Conservation (phyloP, 139 green algal species). For the Picochlorum sp. region DNA sequence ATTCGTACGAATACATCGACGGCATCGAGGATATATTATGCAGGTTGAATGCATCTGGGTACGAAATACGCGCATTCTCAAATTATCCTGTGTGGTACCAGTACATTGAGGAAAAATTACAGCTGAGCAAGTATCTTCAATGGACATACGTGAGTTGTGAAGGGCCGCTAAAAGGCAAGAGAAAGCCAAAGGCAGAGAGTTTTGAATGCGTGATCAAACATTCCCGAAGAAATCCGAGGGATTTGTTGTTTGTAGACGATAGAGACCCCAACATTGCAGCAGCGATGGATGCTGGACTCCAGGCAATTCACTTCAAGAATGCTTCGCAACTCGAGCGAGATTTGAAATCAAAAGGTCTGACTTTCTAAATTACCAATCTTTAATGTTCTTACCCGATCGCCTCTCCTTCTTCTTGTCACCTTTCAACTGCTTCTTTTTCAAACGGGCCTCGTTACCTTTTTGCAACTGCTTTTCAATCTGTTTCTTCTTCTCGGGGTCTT, state of each 20-base stretch:
- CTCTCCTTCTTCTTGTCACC: constrained; percentile 71
- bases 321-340: constrained; percentile 26
- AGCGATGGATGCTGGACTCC: constrained; percentile 29
- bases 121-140: constrained; percentile 49
- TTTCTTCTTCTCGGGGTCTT: constrained; percentile 71
- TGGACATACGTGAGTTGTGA: constrained; percentile 83
- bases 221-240: constrained; percentile 17
- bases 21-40: constrained; percentile 65
- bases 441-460: constrained; percentile 59
- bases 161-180: constrained; percentile 56
- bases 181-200: constrained; percentile 50
- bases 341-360: constrained; percentile 26
- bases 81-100: constrained; percentile 75
- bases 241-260: constrained; percentile 65
- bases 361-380: constrained; percentile 27
- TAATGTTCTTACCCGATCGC: constrained; percentile 39
- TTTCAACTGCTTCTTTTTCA: constrained; percentile 70
- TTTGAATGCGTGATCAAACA: constrained; percentile 32
- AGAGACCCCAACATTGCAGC: constrained; percentile 29
- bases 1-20: constrained; percentile 69
- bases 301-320: constrained; percentile 35
- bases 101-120: constrained; percentile 74
- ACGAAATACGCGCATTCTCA: constrained; percentile 56
- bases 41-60: constrained; percentile 38
- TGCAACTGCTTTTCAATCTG: constrained; percentile 65